Conservation (phyloP, 2,329 filamentous ascomycete species). For the Penicillium sp. region DNA sequence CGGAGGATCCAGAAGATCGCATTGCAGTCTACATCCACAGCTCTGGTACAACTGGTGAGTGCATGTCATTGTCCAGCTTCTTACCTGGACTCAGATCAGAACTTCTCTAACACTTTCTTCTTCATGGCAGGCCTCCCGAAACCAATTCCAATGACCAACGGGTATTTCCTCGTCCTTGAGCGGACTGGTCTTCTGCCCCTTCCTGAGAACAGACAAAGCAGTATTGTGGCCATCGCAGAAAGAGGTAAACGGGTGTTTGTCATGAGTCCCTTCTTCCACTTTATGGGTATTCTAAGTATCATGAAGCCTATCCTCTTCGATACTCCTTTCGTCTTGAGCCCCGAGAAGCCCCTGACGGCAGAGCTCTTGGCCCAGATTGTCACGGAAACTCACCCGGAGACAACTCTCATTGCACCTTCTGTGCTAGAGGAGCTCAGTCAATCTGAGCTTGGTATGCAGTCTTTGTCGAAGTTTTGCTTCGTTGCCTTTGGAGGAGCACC, state of each 20-base stretch:
- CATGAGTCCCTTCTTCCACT: too few species aligned
- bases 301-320: too few species aligned
- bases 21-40: slow-evolving; percentile 11
- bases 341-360: background rate
- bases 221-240: too few species aligned
- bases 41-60: slow-evolving; percentile 12
- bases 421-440: background rate
- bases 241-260: too few species aligned
- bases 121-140: slow-evolving; percentile 13
- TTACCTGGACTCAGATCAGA: too few species aligned
- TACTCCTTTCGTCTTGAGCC: background rate
- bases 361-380: background rate
- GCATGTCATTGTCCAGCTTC: too few species aligned
- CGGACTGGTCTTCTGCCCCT: too few species aligned
- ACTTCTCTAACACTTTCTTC: too few species aligned
- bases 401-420: background rate
- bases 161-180: too few species aligned
- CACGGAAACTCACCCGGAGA: background rate
- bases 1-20: slow-evolving; percentile 5
- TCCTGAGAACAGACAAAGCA: too few species aligned
- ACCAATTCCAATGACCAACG: slow-evolving; percentile 6
- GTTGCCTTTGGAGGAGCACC: background rate
- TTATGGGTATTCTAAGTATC: too few species aligned
- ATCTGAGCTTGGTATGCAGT: background rate
- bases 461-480: background rate